Evolutionary conservation across 805 yeast species (phyloP).

Genomic region (Wickerhamiella siamensis): DNA sequence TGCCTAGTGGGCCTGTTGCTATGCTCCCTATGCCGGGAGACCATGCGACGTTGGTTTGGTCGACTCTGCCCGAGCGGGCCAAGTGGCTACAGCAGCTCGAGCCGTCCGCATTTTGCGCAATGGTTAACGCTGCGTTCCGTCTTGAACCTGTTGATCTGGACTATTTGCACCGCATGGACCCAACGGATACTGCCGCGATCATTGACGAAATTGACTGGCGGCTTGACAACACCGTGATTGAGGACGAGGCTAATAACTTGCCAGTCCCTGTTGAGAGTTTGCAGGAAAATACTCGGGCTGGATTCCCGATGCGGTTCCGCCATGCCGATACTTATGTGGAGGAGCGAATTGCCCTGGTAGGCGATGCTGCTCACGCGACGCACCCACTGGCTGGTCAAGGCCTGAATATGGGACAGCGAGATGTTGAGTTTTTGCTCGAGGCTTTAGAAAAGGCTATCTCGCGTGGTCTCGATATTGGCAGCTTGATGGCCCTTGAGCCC

Average conservation of each 20-base stretch:
- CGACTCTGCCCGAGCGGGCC: conserved; percentile 65
- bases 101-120: conserved; percentile 46
- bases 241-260: conserved; percentile 34
- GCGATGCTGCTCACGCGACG: conserved; percentile 96
- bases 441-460: conserved; percentile 57
- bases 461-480: conserved; percentile 83
- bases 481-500: conserved; percentile 64
- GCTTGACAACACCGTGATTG: conserved; percentile 30
- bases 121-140: conserved; percentile 80
- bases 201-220: conserved; percentile 67
- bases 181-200: conserved; percentile 29
- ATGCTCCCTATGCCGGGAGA: conserved; percentile 76
- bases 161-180: conserved; percentile 39
- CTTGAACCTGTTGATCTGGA: conserved; percentile 62
- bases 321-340: conserved; percentile 84
- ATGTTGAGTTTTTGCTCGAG: conserved; percentile 54
- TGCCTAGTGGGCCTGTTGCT: conserved; percentile 87
- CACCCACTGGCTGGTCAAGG: conserved; percentile 99
- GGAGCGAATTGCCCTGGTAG: conserved; percentile 81
- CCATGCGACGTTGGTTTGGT: conserved; percentile 89
- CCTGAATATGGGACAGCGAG: conserved; percentile 92
- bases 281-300: conserved; percentile 54
- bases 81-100: conserved; percentile 43
- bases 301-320: conserved; percentile 74
- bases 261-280: conserved; percentile 57